Conservation (phyloP, 805 yeast species). For the Barnettozyma sucrosica region DNA sequence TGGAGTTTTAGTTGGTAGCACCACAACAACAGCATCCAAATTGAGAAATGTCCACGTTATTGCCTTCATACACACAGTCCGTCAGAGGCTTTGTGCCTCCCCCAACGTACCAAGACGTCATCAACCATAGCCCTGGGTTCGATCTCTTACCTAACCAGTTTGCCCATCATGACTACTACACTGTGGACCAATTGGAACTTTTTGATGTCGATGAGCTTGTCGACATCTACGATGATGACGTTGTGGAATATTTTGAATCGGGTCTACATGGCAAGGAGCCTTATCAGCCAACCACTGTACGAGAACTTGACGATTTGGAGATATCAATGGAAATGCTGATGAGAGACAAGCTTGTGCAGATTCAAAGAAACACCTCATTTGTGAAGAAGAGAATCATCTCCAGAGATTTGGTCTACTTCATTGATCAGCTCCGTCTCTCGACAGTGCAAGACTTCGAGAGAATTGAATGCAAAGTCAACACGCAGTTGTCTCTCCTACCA, state of each 20-base stretch:
- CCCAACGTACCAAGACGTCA: slow-evolving; percentile 19
- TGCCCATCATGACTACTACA: slow-evolving; percentile 10
- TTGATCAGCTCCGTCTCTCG: slow-evolving; percentile 15
- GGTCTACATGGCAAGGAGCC: slow-evolving; percentile 5
- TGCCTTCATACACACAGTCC: slow-evolving; percentile 20
- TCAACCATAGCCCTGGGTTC: slow-evolving; percentile 7
- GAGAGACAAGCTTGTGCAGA: slow-evolving; percentile 19
- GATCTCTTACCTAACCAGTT: slow-evolving; percentile 12
- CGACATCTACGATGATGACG: slow-evolving; percentile 9
- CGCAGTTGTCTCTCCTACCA: slow-evolving; percentile 8
- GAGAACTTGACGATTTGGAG: slow-evolving; percentile 13
- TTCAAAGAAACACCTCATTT: slow-evolving; percentile 17
- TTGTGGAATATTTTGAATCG: slow-evolving; percentile 9
- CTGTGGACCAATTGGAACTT: slow-evolving; percentile 1
- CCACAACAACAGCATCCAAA: neutral
- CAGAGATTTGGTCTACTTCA: slow-evolving; percentile 15
- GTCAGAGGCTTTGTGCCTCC: slow-evolving; percentile 15
- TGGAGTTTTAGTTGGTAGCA: too few species aligned
- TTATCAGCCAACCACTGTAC: slow-evolving; percentile 2
- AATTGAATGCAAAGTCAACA: slow-evolving; percentile 11
- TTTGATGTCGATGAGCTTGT: slow-evolving; percentile 7
- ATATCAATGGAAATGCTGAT: slow-evolving; percentile 10
- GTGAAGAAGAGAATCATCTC: slow-evolving; percentile 17
- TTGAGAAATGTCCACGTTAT: slow-evolving; percentile 3
- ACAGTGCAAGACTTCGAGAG: slow-evolving; percentile 17